Evolutionary conservation across 108 stramenopile species (phyloP).

Genomic region (Nitzschia inconspicua): DNA sequence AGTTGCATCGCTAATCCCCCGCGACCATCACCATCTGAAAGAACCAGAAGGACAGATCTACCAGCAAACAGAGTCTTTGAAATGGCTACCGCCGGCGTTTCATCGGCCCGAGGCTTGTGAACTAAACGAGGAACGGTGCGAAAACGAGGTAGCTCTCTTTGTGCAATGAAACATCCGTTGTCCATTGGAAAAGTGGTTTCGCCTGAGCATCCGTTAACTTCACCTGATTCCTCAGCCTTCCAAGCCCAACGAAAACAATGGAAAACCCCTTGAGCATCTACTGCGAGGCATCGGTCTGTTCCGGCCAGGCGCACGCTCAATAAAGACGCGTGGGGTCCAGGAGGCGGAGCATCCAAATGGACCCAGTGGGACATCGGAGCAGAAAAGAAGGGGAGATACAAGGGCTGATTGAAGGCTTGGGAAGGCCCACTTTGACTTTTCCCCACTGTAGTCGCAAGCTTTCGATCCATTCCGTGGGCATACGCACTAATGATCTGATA

Average conservation of each 20-base stretch:
- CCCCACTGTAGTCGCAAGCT: background rate
- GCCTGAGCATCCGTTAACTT: conserved; percentile 27
- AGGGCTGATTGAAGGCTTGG: conserved; percentile 21
- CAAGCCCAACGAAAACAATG: conserved; percentile 91
- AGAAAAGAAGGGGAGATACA: conserved; percentile 72
- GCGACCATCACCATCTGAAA: conserved; percentile 81
- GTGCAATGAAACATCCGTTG: conserved; percentile 83
- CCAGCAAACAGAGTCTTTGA: conserved; percentile 88
- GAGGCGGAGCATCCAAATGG: conserved; percentile 83
- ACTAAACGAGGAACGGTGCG: conserved; percentile 75
- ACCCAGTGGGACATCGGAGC: conserved; percentile 88
- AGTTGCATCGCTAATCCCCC: conserved; percentile 84
- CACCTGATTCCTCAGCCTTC: conserved; percentile 57
- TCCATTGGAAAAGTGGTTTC: conserved; percentile 34
- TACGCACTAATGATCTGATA: conserved; percentile 53
- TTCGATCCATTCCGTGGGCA: conserved; percentile 26
- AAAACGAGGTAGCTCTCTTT: conserved; percentile 82
- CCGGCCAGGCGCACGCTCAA: conserved; percentile 71
- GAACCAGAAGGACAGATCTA: conserved; percentile 66
- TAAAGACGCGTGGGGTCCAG: conserved; percentile 82
- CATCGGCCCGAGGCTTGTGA: conserved; percentile 34
- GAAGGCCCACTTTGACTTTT: background rate
- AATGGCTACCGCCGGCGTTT: conserved; percentile 49
- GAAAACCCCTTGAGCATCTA: conserved; percentile 84
- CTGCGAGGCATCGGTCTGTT: conserved; percentile 81